Base-by-base conservation (phyloP, 139 green algal species). In the Chlorella sp. region DNA sequence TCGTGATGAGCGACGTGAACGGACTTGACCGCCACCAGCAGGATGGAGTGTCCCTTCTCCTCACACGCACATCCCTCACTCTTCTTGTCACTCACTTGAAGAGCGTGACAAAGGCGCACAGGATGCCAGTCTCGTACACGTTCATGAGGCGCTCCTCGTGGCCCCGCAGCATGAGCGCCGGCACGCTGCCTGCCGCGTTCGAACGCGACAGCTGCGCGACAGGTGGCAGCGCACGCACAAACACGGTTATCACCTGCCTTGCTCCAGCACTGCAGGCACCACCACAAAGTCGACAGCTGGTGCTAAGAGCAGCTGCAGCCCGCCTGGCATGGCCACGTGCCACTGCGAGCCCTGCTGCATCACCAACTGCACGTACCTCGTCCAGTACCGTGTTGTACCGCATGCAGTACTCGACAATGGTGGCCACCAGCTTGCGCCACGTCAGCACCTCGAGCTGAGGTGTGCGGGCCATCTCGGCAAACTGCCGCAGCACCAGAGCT, bases 381-480 rank as follows among this genome's bases (percentile, higher is more conserved):
- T 64, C 73, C 35, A 74, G 50, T 31, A 74, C 51, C 31, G 33
- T 69, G 67, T 73, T 73, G 66, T 79, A 77, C 36, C 73, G 62
- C 34, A 79, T 55, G 77, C 86, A 90, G 79, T 88, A 90, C 62
- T 76, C 59, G 35, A 87, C 68, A 31, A 94, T 71, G 22, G 79
- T 76, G 49, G 70, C 33, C 55, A 94, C 89, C 51, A 93, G 82
- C 74, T 83, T 85, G 51, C 74, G 64, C 84, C 89, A 91, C 1
- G 74, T 87, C 36, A 93, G 76, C 62, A 82, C 62, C 61, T 83
- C 68, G 64, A 87, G 71, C 67, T 50, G 27, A 84, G 72, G 73
- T 2, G 24, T 66, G 29, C 67, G 66, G 2, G 33, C 73, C 73
- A 79, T 81, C 49, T 76, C 73, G 0, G 73, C 63, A 51, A 91